A percentile compares a stretch with the other conserved stretches of the same genome.
Evolutionary conservation across 2,329 filamentous ascomycete species (phyloP).

Genomic region (Diaporthe nobilis): DNA sequence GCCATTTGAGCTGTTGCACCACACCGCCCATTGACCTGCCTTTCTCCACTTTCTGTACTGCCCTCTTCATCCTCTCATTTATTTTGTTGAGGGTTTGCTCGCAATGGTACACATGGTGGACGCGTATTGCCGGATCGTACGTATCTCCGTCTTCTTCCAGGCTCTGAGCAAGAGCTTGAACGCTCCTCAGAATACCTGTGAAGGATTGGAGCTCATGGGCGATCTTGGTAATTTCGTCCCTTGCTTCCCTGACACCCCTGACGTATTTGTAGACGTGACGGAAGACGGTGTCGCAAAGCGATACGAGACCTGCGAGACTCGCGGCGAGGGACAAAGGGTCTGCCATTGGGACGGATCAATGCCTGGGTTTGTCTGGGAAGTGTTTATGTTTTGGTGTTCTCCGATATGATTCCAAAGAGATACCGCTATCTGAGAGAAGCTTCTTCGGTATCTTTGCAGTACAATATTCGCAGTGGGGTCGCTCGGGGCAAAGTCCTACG

Average conservation of each 20-base stretch:
- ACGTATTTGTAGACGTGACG: constrained; percentile 4
- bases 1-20: constrained; percentile 47
- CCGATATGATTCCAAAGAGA: too few species aligned
- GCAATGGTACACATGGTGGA: background rate
- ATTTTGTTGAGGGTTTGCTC: background rate
- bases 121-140: background rate
- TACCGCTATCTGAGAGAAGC: background rate
- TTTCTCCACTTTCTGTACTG: constrained; percentile 39
- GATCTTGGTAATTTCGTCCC: background rate
- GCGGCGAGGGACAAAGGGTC: constrained; percentile 4
- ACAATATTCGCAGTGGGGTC: too few species aligned
- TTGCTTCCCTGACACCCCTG: background rate
- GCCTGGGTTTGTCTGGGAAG: too few species aligned
- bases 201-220: background rate
- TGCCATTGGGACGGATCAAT: too few species aligned
- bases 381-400: background rate
- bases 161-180: background rate
- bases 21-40: too few species aligned
- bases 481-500: too few species aligned
- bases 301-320: background rate
- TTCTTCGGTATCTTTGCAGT: background rate
- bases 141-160: background rate
- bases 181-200: background rate
- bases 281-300: background rate
- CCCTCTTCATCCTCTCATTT: background rate